Evolutionary conservation across 2,329 filamentous ascomycete species (phyloP), one percentile per base, ranked within the genome.

Genomic region (Talaromyces piceae): DNA sequence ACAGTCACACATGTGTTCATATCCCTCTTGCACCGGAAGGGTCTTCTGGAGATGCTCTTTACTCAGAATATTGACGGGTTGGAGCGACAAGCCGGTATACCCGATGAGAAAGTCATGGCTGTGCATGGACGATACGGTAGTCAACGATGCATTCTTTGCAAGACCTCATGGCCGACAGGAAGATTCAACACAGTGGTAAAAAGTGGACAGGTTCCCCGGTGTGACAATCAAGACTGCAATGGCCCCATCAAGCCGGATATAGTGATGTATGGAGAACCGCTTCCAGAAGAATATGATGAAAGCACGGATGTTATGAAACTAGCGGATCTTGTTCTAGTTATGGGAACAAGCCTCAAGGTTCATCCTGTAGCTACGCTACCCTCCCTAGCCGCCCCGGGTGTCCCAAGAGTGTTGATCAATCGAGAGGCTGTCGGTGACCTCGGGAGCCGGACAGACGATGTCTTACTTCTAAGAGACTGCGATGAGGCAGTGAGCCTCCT

Each of bases 31-130:
- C 79, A 87, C 33, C 73, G 80, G 54, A 93, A 89, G 69, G 79
- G 78, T 7, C 71, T 91, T 13, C 73, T 95, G n/a, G 74, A 82
- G 57, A 89, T 87, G 74, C 77, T 90, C 46, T 95, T 95, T 65
- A 95, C 89, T 0, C 90, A 95, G 64, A 95, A 95, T 63, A 94
- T 95, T 58, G 90, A 95, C 69, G 91, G 87, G 57, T 76, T 95
- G 5, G 90, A 95, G 68, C 78, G 87, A n/a, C 77, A 78, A 54
- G 89, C 88, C 8, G 90, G 91, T 16, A 83, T 95, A 0, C 84
- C 87, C 0, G 73, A 70, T 0, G 81, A 88, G 1, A 82, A 79
- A 62, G 86, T 95, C 37, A 76, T 95, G 13, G 88, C 93, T 69
- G 87, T 88, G 0, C 90, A 95, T 66, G 90, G 90, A 33, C 91